phyloP scores from a whole-genome alignment of 352 stramenopile genomes.

The Pythium biforme region DNA sequence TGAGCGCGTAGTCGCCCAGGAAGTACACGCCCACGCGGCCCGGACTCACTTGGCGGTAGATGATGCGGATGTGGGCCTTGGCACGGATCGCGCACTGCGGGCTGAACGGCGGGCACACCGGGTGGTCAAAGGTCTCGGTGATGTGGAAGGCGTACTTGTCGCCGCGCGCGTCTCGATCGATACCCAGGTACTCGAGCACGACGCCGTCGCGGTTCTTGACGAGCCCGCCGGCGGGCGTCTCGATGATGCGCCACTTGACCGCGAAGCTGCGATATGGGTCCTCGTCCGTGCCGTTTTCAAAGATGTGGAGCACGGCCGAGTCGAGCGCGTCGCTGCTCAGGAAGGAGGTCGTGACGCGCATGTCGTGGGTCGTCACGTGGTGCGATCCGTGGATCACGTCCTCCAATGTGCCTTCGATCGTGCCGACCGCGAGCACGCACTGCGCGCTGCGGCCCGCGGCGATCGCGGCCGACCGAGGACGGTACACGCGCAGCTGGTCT shows the following conservation, averaged over 20 bases:
- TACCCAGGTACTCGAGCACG: constrained; percentile 31
- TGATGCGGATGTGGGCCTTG: constrained; percentile 16
- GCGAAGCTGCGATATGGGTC: constrained; percentile 26
- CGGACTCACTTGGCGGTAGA: constrained; percentile 25
- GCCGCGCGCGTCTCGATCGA: constrained; percentile 15
- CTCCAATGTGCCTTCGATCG: constrained; percentile 30
- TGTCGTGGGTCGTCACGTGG: constrained; percentile 25
- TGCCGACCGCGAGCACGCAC: constrained; percentile 24
- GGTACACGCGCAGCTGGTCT: constrained; percentile 28
- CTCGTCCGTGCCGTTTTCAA: constrained; percentile 19
- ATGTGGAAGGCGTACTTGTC: constrained; percentile 29
- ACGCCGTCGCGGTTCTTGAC: constrained; percentile 27
- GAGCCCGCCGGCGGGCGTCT: constrained; percentile 12
- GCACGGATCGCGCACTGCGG: constrained; percentile 20
- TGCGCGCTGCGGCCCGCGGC: not conserved
- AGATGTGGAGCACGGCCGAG: constrained; percentile 25
- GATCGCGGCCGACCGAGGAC: constrained; percentile 1
- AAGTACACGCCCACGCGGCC: constrained; percentile 23
- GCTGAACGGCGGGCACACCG: constrained; percentile 24
- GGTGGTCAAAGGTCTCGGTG: constrained; percentile 20
- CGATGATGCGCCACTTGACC: constrained; percentile 29
- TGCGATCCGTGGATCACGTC: constrained; percentile 29
- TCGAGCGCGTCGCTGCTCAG: constrained; percentile 24
- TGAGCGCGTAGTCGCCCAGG: constrained; percentile 12
- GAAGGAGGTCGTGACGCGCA: constrained; percentile 27